Percentiles rank a stretch among this genome's conserved stretches.
Evolutionary conservation across 345 rosid genomes (phyloP).

Genomic region (Erucastrum elatum): DNA sequence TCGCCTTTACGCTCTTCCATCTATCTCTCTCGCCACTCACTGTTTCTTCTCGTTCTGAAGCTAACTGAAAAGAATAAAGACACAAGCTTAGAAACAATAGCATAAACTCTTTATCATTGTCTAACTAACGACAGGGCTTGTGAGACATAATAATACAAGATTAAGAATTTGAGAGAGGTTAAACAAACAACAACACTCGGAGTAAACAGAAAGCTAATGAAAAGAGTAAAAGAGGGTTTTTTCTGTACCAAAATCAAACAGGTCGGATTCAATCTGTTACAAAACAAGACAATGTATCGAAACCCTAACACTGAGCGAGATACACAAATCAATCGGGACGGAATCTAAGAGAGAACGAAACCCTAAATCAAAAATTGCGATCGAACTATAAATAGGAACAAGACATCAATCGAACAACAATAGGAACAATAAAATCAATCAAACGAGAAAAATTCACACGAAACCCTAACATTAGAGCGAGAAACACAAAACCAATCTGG

Average conservation of each 20-base stretch:
- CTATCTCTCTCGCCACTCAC: not conserved
- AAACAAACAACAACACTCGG: not conserved
- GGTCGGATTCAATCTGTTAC: not conserved
- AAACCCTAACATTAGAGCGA: not conserved
- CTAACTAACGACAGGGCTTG: not conserved
- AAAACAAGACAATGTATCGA: not conserved
- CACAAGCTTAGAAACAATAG: not conserved
- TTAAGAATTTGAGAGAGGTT: not conserved
- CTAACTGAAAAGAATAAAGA: not conserved
- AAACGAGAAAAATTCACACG: not conserved
- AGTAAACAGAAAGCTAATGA: not conserved
- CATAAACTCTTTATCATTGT: not conserved
- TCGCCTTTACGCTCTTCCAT: not conserved
- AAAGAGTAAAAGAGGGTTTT: too few species aligned
- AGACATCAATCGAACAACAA: too few species aligned
- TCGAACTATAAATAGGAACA: not conserved
- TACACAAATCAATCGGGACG: not conserved
- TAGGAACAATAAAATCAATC: too few species aligned
- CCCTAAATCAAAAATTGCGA: not conserved
- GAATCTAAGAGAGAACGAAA: not conserved
- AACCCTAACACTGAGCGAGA: not conserved
- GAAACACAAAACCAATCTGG: not conserved
- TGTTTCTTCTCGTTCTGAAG: not conserved
- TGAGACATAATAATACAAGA: not conserved
- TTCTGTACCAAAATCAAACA: not conserved